Evolutionary conservation across 2,329 filamentous ascomycete species (phyloP), one percentile per base, ranked within the genome.

Genomic region (Stylonectria norvegica): DNA sequence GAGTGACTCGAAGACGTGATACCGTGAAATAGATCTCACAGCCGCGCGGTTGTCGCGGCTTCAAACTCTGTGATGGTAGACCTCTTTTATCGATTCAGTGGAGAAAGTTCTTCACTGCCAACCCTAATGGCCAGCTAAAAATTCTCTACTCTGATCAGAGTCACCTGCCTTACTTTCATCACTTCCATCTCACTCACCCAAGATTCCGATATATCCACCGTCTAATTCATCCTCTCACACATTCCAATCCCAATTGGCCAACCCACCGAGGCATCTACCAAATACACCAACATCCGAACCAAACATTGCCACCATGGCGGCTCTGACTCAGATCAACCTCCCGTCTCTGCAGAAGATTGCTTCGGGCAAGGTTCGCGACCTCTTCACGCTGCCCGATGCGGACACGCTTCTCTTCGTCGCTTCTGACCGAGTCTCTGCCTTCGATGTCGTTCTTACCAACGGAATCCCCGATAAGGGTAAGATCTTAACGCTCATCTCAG

Each of bases 391-490:
- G 38, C 79, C 87, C 60, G 80, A 88, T 62, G 43, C 54, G 30
- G 35, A 47, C 28, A 85, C 79, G 3, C 78, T 95, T 4, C 82
- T 95, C 41, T 91, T 95, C 61, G 81, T 90, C 40, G 85, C 87
- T 17, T 86, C 87, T 11, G 90, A 96, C 69, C 85, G 93, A 52
- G 93, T 96, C 63, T 95, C 89, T 17, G 93, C 93, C 40, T 97
- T 91, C 72, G 91, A 97, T 75, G 89, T 94, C 55, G 81, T 95
- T 55, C 82, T 95, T 75, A 70, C 78, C 56, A 96, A 93, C 56
- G 71, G 71, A 49, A 70, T 77, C 36, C 69, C 71, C 32, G 59
- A 68, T 59, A 80, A 80, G 67, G 77, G 77, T 50, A 61, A 63
- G 43, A 65, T 78, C 36, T 66, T 79, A 35, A 74, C 69, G 19